Evolutionary conservation across 495 filamentous ascomycete genomes (phyloP), one percentile per base, ranked within the genome.

Genomic region (Corynascus novoguineensis): DNA sequence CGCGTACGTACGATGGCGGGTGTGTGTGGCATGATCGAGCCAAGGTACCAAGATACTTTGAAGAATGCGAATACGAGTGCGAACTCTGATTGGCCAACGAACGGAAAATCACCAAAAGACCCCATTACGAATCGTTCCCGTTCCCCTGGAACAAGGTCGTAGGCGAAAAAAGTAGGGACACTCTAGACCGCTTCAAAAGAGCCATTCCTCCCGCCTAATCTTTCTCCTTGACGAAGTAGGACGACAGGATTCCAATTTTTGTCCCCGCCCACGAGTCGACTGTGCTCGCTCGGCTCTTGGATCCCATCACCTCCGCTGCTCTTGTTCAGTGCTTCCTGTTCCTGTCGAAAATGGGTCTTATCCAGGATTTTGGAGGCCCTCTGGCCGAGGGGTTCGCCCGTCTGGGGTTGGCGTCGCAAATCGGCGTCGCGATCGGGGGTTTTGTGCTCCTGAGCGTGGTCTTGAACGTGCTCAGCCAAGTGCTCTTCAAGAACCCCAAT

Each of bases 401-500:
- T 54, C 74, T 78, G 46, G 70, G 72, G 4, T 66, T 73, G 27
- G 69, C 65, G 34, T 64, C 74, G 60, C 78, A 81, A 65, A 70
- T 82, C 45, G 68, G 66, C 35, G 70, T 73, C 45, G 60, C 71
- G 28, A 58, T 79, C 35, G 68, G 68, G 25, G 65, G 60, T 29
- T 73, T 84, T 60, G 24, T 84, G 38, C 68, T 83, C 34, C 19
- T 86, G 37, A 60, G 75, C 3, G 78, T 92, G 12, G 55, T 85
- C 37, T 32, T 86, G 60, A 91, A 92, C 63, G 81, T 91, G 40
- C 54, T 86, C 46, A 68, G 75, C 12, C 89, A 93, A 65, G 55
- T 89, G 4, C 71, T 91, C 50, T 84, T 87, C 69, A 84, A 78
- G 64, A 84, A 86, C 57, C 79, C 81, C 47, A 84, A 83, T 66